Base-by-base conservation (phyloP, 352 stramenopile genomes). In the Chrysophaeum taylorii region DNA sequence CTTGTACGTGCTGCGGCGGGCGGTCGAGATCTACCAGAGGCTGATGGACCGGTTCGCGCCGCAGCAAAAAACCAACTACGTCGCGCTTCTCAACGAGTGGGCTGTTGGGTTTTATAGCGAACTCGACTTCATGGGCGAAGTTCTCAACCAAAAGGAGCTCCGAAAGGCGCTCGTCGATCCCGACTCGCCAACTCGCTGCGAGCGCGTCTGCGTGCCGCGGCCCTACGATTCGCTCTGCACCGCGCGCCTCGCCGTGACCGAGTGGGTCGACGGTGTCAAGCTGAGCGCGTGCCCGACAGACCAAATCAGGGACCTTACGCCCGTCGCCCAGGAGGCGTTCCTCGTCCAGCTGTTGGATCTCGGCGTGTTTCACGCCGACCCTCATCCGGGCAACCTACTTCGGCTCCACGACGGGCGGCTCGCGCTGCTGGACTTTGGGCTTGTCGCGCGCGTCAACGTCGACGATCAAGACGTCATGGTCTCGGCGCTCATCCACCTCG, bases 81-180 rank as follows among this genome's bases (percentile, higher is more conserved):
- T 89, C 21, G 82, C 80, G 15, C 69, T 88, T 12, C 75, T 90
- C 36, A 89, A 90, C 71, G 84, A 89, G 52, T 93, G 83, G 79
- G 73, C 83, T 0, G 89, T 84, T 45, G 86, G 84, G 21, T 91
- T 89, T 64, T 92, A 93, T 67, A 86, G 78, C 16, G 86, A 93
- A 72, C 73, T 93, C 16, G 86, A 93, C 71, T 93, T 92, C 64
- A 52, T 76, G 29, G 89, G 90, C 70, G 86, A 93, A 75, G 85
- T 75, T 0, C 77, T 73, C 41, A 90, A 88, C 78, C 85, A 89
- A 76, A 50, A 77, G 62, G 70, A 70, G n/a, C 76, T 89, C 33
- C 70, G 83, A 35, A 71, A 80, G 36, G 60, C 82, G 0, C 63
- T 91, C 15, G 79, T 80, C 15, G 18, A 60, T 25, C 27, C 37